Evolutionary conservation across 441 rosid species (phyloP).

Genomic region (Pelargonium australe): DNA sequence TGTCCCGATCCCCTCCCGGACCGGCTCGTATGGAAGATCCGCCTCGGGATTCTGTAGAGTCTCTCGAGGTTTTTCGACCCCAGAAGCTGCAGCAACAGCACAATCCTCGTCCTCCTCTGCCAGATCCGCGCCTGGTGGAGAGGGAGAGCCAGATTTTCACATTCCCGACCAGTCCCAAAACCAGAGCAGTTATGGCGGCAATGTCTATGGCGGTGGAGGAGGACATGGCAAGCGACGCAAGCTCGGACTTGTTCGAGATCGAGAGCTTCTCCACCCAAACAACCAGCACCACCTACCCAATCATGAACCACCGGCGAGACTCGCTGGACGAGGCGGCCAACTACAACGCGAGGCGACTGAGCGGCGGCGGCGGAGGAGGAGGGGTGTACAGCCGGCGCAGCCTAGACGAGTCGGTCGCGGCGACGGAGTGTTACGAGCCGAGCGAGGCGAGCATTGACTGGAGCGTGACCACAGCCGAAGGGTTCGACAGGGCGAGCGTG

Average conservation of each 20-base stretch:
- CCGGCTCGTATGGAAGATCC: neutral
- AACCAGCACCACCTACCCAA: slow-evolving; percentile 25
- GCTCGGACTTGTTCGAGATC: slow-evolving; percentile 90
- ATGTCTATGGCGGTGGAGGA: slow-evolving; percentile 23
- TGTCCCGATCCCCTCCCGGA: neutral
- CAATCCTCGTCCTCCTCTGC: no score
- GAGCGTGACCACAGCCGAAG: slow-evolving; percentile 78
- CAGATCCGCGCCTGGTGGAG: slow-evolving; percentile 10
- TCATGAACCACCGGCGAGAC: slow-evolving; percentile 33
- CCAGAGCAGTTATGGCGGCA: slow-evolving; percentile 17
- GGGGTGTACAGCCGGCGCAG: slow-evolving; percentile 16
- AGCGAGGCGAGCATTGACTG: slow-evolving; percentile 82
- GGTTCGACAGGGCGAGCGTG: slow-evolving; percentile 31
- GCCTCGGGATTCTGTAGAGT: slow-evolving; percentile 29
- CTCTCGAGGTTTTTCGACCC: slow-evolving; percentile 46
- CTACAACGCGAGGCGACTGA: slow-evolving; percentile 20
- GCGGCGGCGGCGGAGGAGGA: neutral
- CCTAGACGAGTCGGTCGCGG: slow-evolving; percentile 21
- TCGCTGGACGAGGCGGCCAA: slow-evolving; percentile 39
- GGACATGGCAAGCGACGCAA: slow-evolving; percentile 63
- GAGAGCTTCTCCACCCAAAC: slow-evolving; percentile 85
- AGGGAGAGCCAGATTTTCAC: slow-evolving; percentile 20
- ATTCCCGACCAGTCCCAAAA: slow-evolving; percentile 28
- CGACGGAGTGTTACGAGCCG: slow-evolving; percentile 56
- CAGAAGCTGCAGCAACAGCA: no score